Evolutionary conservation across 2,329 filamentous ascomycete species (phyloP).

Genomic region (Bipolaris bicolor): DNA sequence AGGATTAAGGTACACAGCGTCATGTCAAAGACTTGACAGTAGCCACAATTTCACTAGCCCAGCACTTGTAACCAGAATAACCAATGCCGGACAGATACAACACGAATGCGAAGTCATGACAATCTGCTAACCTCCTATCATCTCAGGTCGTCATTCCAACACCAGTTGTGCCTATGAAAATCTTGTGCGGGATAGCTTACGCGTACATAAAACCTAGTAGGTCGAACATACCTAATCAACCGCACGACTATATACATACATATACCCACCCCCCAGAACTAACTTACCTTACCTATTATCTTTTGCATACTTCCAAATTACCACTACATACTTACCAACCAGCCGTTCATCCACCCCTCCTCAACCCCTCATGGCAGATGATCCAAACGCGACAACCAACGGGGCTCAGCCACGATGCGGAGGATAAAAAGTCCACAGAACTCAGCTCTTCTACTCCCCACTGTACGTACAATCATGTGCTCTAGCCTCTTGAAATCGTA

Average conservation of each 20-base stretch:
- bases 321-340: not conserved
- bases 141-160: not conserved
- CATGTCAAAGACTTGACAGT: slow-evolving; percentile 1
- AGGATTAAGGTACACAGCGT: slow-evolving; percentile 4
- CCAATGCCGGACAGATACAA: not conserved
- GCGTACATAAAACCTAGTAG: not conserved
- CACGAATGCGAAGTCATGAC: not conserved
- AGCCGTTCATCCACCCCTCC: too few species aligned
- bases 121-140: not conserved
- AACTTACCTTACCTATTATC: not conserved
- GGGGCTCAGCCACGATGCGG: slow-evolving; percentile 25
- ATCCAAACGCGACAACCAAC: slow-evolving; percentile 14
- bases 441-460: too few species aligned
- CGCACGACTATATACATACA: not conserved
- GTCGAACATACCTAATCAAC: not conserved
- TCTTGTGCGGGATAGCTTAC: not conserved
- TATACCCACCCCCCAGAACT: too few species aligned
- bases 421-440: slow-evolving; percentile 4
- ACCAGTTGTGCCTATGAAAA: not conserved
- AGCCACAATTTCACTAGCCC: slow-evolving; percentile 3
- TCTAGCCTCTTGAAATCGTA: too few species aligned
- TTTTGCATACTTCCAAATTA: not conserved
- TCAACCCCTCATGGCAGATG: slow-evolving; percentile 21
- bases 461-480: too few species aligned
- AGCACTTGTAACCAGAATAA: slow-evolving; percentile 6